Evolutionary conservation across 31 red algal species (phyloP).

Genomic region (Odonthalia washingtoniensis): DNA sequence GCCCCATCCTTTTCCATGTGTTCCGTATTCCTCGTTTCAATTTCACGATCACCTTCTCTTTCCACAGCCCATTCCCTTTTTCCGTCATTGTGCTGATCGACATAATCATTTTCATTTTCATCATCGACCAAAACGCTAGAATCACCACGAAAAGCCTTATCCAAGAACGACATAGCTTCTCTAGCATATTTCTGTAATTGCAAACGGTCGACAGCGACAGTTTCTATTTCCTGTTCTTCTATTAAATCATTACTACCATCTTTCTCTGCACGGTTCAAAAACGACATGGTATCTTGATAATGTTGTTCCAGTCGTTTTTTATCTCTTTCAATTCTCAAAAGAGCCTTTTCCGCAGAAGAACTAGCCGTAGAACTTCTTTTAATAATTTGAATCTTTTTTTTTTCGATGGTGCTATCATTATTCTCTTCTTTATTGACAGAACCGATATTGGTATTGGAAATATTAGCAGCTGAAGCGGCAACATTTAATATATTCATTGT

Average conservation of each 20-base stretch:
- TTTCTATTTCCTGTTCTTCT: slow-evolving; percentile 56
- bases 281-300: slow-evolving; percentile 61
- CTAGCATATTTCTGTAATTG: slow-evolving; percentile 55
- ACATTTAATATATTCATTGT: slow-evolving; percentile 39
- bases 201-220: slow-evolving; percentile 43
- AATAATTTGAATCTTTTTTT: not conserved
- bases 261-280: slow-evolving; percentile 47
- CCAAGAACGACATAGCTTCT: slow-evolving; percentile 71
- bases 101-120: not conserved
- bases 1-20: not conserved
- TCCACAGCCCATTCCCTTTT: not conserved
- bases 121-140: slow-evolving; percentile 30
- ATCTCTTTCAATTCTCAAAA: slow-evolving; percentile 45
- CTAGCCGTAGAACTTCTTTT: not conserved
- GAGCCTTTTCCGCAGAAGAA: slow-evolving; percentile 8
- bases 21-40: not conserved
- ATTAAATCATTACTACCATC: slow-evolving; percentile 12
- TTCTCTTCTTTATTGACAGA: no score
- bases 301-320: slow-evolving; percentile 53
- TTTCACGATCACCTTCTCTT: slow-evolving; percentile 6
- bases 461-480: slow-evolving; percentile 21
- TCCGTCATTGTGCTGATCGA: not conserved
- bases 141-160: slow-evolving; percentile 61
- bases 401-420: not conserved
- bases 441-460: slow-evolving; percentile 7